These are phyloP conservation scores for Pichia occidentalis DNA, from an alignment of 805 yeast species.

Conservation along the genomic window DNA sequence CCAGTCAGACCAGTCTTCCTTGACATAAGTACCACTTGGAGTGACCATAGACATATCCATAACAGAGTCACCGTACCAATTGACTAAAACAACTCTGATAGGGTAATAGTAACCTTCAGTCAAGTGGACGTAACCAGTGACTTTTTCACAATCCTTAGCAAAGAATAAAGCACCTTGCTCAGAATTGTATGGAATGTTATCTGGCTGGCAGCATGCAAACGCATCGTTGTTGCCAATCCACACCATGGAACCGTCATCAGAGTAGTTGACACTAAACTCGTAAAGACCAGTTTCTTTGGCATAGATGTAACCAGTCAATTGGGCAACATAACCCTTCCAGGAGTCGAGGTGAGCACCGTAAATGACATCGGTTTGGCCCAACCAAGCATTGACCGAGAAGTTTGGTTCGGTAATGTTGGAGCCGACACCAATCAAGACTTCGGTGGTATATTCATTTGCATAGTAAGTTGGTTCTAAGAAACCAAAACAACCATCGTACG, in stretches of 20 bases:
- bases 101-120: conserved; percentile 16
- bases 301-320: conserved; percentile 9
- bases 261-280: conserved; percentile 16
- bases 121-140: conserved; percentile 12
- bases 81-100: conserved; percentile 16
- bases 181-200: conserved; percentile 2
- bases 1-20: conserved; percentile 8
- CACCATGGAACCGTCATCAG: conserved; percentile 31
- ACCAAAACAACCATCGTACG: conserved; percentile 6
- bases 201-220: conserved; percentile 30
- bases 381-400: conserved; percentile 9
- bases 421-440: conserved; percentile 1
- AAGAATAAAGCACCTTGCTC: conserved; percentile 10
- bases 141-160: conserved; percentile 3
- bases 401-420: conserved; percentile 8
- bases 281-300: conserved; percentile 25
- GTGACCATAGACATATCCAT: conserved; percentile 9
- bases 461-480: conserved; percentile 5
- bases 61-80: conserved; percentile 10
- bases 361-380: conserved; percentile 4
- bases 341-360: conserved; percentile 5
- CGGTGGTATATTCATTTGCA: conserved; percentile 9
- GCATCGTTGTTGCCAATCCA: conserved; percentile 27
- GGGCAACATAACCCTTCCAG: conserved; percentile 12
- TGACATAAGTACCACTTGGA: conserved; percentile 5